These are phyloP conservation scores for Arctium minus DNA, from an alignment of 129 eudicot genomes.

Conservation along the genomic window DNA sequence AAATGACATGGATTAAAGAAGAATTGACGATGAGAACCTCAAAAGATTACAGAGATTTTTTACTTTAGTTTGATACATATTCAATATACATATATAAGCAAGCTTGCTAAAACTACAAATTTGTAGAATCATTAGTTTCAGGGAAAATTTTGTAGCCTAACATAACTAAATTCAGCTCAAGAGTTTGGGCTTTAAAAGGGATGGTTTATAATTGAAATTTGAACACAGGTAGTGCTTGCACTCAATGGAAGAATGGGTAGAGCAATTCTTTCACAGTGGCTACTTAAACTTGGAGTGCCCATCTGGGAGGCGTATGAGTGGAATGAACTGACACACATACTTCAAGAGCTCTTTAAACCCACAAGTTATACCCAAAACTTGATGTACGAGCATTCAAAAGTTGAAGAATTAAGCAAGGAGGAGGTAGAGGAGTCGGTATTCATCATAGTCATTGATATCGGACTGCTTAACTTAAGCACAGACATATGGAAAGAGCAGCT, in stretches of 20 bases:
- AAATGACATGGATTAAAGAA: not conserved
- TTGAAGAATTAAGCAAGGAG: conserved; percentile 18
- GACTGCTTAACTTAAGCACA: conserved; percentile 71
- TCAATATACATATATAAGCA: not conserved
- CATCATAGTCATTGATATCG: conserved; percentile 68
- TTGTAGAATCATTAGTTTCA: not conserved
- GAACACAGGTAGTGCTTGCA: conserved; percentile 79
- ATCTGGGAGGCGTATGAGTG: conserved; percentile 77
- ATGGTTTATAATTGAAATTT: not conserved
- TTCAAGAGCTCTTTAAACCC: conserved; percentile 47
- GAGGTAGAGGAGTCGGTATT: conserved; percentile 27
- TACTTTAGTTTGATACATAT: not conserved
- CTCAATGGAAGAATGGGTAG: conserved; percentile 63
- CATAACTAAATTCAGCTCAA: not conserved
- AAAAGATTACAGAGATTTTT: not conserved
- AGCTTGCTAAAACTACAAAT: not conserved
- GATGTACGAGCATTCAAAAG: conserved; percentile 11
- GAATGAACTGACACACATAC: conserved; percentile 74
- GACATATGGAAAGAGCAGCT: conserved; percentile 89
- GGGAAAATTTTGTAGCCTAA: not conserved
- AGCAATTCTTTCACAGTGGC: conserved; percentile 60
- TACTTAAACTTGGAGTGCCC: conserved; percentile 42
- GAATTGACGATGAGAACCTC: not conserved
- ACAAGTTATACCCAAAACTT: conserved; percentile 22
- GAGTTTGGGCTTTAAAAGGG: not conserved